phyloP scores from a whole-genome alignment of 2,329 filamentous ascomycete genomes.

The Apiospora pterosperma region DNA sequence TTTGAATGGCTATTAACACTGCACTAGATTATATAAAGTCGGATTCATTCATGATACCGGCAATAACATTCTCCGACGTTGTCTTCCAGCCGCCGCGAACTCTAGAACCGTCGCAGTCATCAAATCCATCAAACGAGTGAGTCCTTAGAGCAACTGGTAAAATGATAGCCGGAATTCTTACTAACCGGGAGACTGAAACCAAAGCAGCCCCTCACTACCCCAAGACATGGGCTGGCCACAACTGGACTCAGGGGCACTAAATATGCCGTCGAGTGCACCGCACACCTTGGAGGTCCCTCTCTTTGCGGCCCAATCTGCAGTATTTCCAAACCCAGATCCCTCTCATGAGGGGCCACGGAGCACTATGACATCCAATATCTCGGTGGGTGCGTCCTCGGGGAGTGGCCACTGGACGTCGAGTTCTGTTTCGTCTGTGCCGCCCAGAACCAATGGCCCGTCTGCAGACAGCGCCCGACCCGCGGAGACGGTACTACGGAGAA shows the following conservation, averaged over 20 bases:
- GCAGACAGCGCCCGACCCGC: neutral
- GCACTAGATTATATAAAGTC: neutral
- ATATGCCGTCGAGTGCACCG: too few species aligned
- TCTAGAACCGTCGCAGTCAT: neutral
- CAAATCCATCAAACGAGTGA: neutral
- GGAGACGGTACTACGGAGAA: neutral
- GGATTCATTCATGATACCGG: neutral
- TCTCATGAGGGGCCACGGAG: too few species aligned
- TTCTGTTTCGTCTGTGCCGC: neutral
- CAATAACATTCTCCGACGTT: neutral
- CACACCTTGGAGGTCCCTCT: too few species aligned
- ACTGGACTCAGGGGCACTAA: too few species aligned
- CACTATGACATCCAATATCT: too few species aligned
- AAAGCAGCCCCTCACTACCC: neutral
- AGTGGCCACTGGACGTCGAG: neutral
- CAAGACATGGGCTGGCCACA: too few species aligned
- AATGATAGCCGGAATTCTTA: neutral
- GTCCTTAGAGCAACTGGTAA: neutral
- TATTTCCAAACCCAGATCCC: too few species aligned
- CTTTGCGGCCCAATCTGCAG: too few species aligned
- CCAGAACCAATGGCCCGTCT: neutral
- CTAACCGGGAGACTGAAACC: neutral
- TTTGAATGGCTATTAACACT: too few species aligned
- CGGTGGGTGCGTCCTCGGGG: neutral
- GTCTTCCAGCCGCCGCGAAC: neutral